These are phyloP conservation scores for Gastrolobium villosum DNA, from an alignment of 306 rosid genomes.

Conservation along the genomic window DNA sequence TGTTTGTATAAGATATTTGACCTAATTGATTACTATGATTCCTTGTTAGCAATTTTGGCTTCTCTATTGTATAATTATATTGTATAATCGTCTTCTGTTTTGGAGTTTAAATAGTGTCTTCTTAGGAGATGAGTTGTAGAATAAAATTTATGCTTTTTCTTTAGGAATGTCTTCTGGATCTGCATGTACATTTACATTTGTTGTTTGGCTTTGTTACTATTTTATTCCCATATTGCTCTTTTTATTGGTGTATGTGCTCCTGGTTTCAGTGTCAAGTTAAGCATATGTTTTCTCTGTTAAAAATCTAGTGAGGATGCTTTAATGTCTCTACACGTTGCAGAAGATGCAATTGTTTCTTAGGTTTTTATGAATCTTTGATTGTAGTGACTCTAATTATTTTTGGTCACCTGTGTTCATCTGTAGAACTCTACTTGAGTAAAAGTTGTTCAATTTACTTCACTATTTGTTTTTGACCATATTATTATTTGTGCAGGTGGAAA, in stretches of 20 bases:
- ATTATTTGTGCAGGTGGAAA: constrained; percentile 71
- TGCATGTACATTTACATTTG: constrained; percentile 5
- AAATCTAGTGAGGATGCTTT: constrained; percentile 32
- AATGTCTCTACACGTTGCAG: constrained; percentile 23
- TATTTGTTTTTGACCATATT: constrained; percentile 51
- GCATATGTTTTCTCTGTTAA: constrained; percentile 6
- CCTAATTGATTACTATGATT: constrained; percentile 3
- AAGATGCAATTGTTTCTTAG: neutral
- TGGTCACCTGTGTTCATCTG: neutral
- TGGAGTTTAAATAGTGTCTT: constrained; percentile 2
- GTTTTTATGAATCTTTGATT: constrained; percentile 34
- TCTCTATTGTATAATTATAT: constrained; percentile 2
- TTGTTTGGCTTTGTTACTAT: neutral
- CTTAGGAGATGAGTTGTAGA: constrained; percentile 14
- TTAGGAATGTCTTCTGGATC: constrained; percentile 23
- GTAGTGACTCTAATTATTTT: constrained; percentile 31
- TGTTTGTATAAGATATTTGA: constrained; percentile 30
- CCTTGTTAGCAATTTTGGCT: constrained; percentile 16
- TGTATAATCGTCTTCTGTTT: constrained; percentile 16
- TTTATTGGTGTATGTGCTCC: constrained; percentile 18
- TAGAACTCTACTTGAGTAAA: constrained; percentile 8
- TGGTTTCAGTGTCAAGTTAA: constrained; percentile 29
- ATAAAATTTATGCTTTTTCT: constrained; percentile 1
- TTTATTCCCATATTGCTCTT: constrained; percentile 22
- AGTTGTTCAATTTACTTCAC: constrained; percentile 28